Evolutionary conservation across 371 early-diverging fungal species (phyloP), one percentile per base, ranked within the genome.

Genomic region (Amoeboaphelidium protococcarum): DNA sequence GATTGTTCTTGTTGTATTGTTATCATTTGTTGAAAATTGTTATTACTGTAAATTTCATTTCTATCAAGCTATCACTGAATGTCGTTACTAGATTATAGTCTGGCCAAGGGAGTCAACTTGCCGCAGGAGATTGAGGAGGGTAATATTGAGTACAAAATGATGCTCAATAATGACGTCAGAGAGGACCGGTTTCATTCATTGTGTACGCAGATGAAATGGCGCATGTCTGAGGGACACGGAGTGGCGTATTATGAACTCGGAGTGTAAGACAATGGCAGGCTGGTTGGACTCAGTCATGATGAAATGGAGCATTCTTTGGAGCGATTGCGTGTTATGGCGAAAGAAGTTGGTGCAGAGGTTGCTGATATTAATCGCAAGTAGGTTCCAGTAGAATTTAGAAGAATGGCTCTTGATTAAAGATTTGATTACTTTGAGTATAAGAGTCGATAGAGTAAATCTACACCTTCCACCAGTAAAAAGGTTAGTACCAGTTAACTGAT

Each of bases 201-300:
- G 10, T 72, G 82, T n/a, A 87, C 85, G 1, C 87, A 88, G 63
- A 61, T 88, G 50, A 81, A 82, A 51, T 84, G 87, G 83, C 68
- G 89, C 47, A 57, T 89, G 25, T 67, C 80, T 13, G 86, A 89
- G 53, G 90, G 90, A 0, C 65, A 72, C 50, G 90, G 90, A 25
- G 80, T 77, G 46, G 82, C 82, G 3, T 58, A 79, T 42, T 88
- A 90, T 54, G 82, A 86, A 51, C 67, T 84, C 10, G 88, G 89
- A n/a, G 80, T 89, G 1, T 67, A 72, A 13, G 90, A 89, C 50
- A 66, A 80, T 45, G 90, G 89, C 3, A 68, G 68, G 2, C 70
- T 85, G 48, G 70, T 80, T n/a, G 90, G 85, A 40, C 59, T 73
- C 2, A 59, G 61, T 19, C 54, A 53, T 2, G 26, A 49, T 10